Evolutionary conservation across 1,284 basidiomycete species (phyloP), one percentile per base, ranked within the genome.

Genomic region (Schizophyllum amplum): DNA sequence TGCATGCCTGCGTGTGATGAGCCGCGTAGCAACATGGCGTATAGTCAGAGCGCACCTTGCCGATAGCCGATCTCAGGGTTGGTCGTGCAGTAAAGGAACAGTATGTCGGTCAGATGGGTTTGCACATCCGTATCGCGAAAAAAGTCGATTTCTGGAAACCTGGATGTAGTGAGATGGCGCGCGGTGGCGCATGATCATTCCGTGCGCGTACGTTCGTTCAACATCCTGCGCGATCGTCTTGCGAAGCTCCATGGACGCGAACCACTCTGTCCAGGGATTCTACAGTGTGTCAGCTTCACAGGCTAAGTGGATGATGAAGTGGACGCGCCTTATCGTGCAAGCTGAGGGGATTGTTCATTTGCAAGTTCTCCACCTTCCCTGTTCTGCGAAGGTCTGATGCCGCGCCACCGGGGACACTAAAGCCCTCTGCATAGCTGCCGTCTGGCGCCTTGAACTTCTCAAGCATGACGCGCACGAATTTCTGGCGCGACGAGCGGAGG

Each of bases 241-340:
- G 20, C 92, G 80, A 27, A 96, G 75, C 55, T 97, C 94, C 23
- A 94, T 78, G 33, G 91, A 83, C 17, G 84, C 77, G 68, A 97
- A 98, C 91, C 92, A 97, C 50, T 86, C 82, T 62, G 84, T 88
- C 94, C 94, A 97, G 13, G 94, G 94, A 69, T 94, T 95, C 84
- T 92, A 60, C 25, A 57, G 22, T 26, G 20, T n/a, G 47, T 60
- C 24, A 56, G 52, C 54, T 48, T 54, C 46, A 3, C 51, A 22
- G 23, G 22, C 57, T 6, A 17, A 48, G 42, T 51, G 23, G n/a
- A 25, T 21, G 15, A 21, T 51, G 5, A 46, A 17, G 22, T 46
- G 6, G 23, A 68, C 76, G 57, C 57, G 87, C 90, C 75, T 90
- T 84, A 57, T 87, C 83, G 62, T 94, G 87, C 55, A 94, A 73